Conservation (phyloP, 805 yeast species). For the Barnettozyma siamensis region DNA sequence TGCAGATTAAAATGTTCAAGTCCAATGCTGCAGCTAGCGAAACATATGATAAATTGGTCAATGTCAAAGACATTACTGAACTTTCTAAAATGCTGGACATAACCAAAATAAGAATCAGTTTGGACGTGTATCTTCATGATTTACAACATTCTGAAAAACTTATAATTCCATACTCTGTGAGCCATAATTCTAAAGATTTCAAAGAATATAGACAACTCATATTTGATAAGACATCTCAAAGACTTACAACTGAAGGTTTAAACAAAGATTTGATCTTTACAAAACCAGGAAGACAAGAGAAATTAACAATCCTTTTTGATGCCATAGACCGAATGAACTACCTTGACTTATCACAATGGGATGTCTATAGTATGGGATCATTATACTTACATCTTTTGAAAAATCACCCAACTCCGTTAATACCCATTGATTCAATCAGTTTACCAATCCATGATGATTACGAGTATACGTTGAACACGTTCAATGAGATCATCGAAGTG, state of each 20-base stretch:
- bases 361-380: constrained; percentile 40
- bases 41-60: constrained; percentile 21
- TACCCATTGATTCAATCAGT: constrained; percentile 42
- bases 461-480: constrained; percentile 35
- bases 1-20: constrained; percentile 41
- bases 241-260: constrained; percentile 34
- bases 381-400: constrained; percentile 40
- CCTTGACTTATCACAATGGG: constrained; percentile 61
- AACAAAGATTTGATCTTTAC: constrained; percentile 45
- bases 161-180: constrained; percentile 38
- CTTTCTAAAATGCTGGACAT: constrained; percentile 52
- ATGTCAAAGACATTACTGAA: constrained; percentile 31
- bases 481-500: constrained; percentile 30
- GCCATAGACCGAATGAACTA: constrained; percentile 51
- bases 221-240: constrained; percentile 47
- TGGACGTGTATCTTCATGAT: constrained; percentile 69
- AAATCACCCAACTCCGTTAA: constrained; percentile 47
- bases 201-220: constrained; percentile 32
- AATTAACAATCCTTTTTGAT: constrained; percentile 37
- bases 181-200: constrained; percentile 25
- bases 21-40: constrained; percentile 13
- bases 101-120: constrained; percentile 66
- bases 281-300: constrained; percentile 49
- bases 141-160: constrained; percentile 41
- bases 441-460: constrained; percentile 50